These are phyloP conservation scores for Ogataea trehalophila DNA, from an alignment of 805 yeast species.

Conservation along the genomic window DNA sequence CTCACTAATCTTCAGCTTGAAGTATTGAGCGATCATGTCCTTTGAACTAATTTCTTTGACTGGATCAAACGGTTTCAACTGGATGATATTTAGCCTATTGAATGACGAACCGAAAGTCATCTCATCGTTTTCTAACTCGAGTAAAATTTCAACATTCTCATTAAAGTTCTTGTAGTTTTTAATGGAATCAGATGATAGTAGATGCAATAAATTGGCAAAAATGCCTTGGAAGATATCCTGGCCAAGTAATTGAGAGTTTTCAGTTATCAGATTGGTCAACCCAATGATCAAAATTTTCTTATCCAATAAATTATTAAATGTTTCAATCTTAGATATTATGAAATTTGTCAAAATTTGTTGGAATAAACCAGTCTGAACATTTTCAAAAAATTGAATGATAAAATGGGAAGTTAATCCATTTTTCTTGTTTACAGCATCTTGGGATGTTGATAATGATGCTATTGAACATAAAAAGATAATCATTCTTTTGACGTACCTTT, in stretches of 20 bases:
- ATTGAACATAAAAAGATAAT: conserved; percentile 50
- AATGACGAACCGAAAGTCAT: conserved; percentile 80
- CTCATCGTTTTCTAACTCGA: conserved; percentile 55
- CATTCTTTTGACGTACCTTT: conserved; percentile 69
- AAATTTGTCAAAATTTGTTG: conserved; percentile 45
- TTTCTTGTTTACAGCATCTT: conserved; percentile 26
- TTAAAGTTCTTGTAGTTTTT: conserved; percentile 29
- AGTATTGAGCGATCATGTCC: conserved; percentile 30
- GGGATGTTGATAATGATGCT: conserved; percentile 19
- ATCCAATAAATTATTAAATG: conserved; percentile 38
- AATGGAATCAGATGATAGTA: conserved; percentile 31
- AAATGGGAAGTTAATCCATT: conserved; percentile 35
- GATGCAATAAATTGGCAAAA: conserved; percentile 37
- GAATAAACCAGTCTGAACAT: conserved; percentile 61
- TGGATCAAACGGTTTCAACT: conserved; percentile 66
- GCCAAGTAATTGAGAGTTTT: conserved; percentile 36
- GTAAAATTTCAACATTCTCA: conserved; percentile 43
- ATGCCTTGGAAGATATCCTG: conserved; percentile 37
- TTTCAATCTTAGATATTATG: conserved; percentile 44
- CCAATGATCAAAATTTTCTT: conserved; percentile 47
- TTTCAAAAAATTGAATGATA: conserved; percentile 60
- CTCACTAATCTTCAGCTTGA: conserved; percentile 21
- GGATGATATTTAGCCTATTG: conserved; percentile 65
- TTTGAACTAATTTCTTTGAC: conserved; percentile 40
- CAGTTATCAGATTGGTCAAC: conserved; percentile 38